Evolutionary conservation across 179 eudicot genomes (phyloP).

Genomic region (Camellia oleifera): DNA sequence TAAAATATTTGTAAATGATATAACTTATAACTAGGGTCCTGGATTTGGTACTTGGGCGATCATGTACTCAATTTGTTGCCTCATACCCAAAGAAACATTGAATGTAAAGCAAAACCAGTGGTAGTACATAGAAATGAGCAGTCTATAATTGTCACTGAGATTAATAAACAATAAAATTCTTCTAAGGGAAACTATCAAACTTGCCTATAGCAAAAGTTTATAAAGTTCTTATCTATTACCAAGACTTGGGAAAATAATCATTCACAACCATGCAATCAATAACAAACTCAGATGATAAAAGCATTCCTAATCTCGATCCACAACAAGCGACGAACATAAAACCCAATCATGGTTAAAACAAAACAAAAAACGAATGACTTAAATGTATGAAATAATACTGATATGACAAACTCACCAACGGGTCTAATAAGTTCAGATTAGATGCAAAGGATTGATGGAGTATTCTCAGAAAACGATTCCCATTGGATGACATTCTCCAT

Average conservation of each 20-base stretch:
- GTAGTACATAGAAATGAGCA: background rate
- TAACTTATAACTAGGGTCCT: background rate
- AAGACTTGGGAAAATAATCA: background rate
- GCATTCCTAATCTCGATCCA: background rate
- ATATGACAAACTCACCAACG: background rate
- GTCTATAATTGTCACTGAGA: background rate
- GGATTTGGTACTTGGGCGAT: background rate
- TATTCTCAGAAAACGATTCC: conserved; percentile 76
- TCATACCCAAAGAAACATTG: background rate
- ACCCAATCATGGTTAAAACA: background rate
- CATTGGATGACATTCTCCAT: conserved; percentile 68
- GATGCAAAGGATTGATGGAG: conserved; percentile 43
- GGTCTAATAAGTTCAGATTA: too few species aligned
- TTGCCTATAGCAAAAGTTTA: background rate
- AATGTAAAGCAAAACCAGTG: background rate
- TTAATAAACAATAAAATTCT: background rate
- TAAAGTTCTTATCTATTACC: background rate
- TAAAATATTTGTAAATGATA: background rate
- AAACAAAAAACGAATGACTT: too few species aligned
- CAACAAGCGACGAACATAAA: background rate
- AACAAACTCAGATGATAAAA: background rate
- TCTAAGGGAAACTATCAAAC: background rate
- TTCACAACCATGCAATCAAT: background rate
- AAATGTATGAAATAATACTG: background rate
- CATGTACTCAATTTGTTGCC: too few species aligned